These are phyloP conservation scores for Aspergillus bridgeri DNA, from an alignment of 495 filamentous ascomycete species.

Conservation along the genomic window DNA sequence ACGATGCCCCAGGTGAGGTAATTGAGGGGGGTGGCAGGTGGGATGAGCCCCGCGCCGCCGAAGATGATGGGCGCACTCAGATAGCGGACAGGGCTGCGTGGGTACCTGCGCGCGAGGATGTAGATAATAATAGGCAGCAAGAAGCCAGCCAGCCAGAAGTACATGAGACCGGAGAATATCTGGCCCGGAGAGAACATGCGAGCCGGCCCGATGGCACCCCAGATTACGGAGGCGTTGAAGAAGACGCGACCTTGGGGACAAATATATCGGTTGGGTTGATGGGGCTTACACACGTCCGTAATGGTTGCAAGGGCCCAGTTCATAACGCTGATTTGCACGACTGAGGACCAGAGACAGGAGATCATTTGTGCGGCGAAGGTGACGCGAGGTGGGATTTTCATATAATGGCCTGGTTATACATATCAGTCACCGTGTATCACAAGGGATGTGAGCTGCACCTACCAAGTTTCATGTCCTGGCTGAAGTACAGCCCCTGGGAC, in stretches of 20 bases:
- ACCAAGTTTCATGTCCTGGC: slow-evolving; percentile 46
- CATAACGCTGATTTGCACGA: slow-evolving; percentile 34
- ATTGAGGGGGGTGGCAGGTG: background rate
- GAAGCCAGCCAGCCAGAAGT: background rate
- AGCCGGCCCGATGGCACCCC: slow-evolving; percentile 41
- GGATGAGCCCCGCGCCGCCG: background rate
- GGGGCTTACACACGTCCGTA: slow-evolving; percentile 34
- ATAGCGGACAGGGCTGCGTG: background rate
- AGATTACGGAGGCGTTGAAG: slow-evolving; percentile 46
- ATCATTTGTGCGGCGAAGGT: slow-evolving; percentile 51
- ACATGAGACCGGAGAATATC: slow-evolving; percentile 30
- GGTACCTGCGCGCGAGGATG: background rate
- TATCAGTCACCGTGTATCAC: too few species aligned
- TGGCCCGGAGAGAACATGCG: slow-evolving; percentile 39
- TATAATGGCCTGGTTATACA: too few species aligned
- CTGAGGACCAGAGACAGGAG: slow-evolving; percentile 45
- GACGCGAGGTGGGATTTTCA: slow-evolving; percentile 50
- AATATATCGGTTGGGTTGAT: slow-evolving; percentile 42
- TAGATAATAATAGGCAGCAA: background rate
- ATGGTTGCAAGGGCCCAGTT: slow-evolving; percentile 51
- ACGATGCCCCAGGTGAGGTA: too few species aligned
- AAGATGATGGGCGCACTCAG: background rate
- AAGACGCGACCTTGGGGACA: slow-evolving; percentile 51
- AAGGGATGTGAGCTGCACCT: too few species aligned
- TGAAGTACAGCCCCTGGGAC: slow-evolving; percentile 48